These are phyloP conservation scores for Podaxis sp. DNA, from an alignment of 768 basidiomycete genomes.

Conservation along the genomic window DNA sequence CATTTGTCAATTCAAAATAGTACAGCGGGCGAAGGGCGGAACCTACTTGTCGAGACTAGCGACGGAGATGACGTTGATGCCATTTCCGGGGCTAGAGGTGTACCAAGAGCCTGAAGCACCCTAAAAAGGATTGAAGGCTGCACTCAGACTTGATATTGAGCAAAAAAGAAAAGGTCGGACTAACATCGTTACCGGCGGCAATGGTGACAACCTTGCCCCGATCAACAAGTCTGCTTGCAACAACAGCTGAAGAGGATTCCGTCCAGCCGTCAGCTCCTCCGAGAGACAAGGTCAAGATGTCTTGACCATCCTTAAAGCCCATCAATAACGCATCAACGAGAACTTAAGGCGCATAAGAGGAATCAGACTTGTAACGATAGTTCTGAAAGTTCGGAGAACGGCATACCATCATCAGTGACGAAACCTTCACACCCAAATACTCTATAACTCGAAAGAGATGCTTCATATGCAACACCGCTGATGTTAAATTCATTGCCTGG, in stretches of 20 bases:
- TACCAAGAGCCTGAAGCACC: conserved; percentile 65
- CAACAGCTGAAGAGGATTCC: conserved; percentile 48
- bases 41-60: conserved; percentile 54
- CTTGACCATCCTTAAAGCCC: conserved; percentile 51
- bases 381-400: neutral
- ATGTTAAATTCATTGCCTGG: conserved; percentile 63
- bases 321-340: conserved; percentile 50
- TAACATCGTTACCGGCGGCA: conserved; percentile 55
- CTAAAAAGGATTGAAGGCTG: conserved; percentile 19
- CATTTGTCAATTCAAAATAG: neutral
- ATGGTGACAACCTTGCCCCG: conserved; percentile 63
- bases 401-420: conserved; percentile 52
- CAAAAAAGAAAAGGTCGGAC: neutral
- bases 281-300: conserved; percentile 68
- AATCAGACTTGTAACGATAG: neutral
- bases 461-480: conserved; percentile 67
- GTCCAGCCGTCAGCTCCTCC: conserved; percentile 69
- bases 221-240: conserved; percentile 57
- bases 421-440: conserved; percentile 60
- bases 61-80: conserved; percentile 55
- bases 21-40: neutral
- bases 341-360: conserved; percentile 21
- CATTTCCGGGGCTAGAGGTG: conserved; percentile 52
- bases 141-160: neutral
- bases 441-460: conserved; percentile 53